Base-by-base conservation (phyloP, 345 rosid genomes). In the Mercurialis annua region DNA sequence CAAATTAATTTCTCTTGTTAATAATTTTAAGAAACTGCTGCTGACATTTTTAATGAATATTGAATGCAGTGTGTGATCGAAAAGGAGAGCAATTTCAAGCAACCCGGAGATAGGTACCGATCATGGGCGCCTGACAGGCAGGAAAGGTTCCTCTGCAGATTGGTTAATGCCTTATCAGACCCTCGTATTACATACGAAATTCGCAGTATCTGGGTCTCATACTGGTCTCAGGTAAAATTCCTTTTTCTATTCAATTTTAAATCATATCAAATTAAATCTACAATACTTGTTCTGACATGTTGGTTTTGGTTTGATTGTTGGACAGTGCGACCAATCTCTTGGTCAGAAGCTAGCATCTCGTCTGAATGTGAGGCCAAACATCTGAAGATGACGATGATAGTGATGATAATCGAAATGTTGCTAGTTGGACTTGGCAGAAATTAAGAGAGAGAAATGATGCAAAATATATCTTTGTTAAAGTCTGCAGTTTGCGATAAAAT, bases 61-160 rank as follows among this genome's bases (percentile, higher is more conserved):
- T 20, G 4, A 14, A 53, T 69, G 77, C 84, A 93, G 97, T 68
- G 84, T 85, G 77, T 94, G 31, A 89, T 87, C 68, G 83, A 53
- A 29, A 91, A 91, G 81, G 96, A 89, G 77, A 84, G 86, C 86
- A 87, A 94, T 83, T 91, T 93, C 87, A 81, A 89, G 77, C 92
- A 93, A 76, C 92, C 99, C 51, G 97, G 99, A 43, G 92, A 94
- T 68, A 81, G 97, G 72, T 94, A 86, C 77, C 71, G 90, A n/a
- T 86, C 99, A 11, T 94, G 87, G 87, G 69, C 80, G 62, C 80
- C 97, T 5, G 92, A 87, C 81, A 91, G 96, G 88, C 97, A 94
- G 86, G 98, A 87, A 53, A 69, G 99, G 43, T 91, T 89, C 40
- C 42, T 91, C 75, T 38, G 71, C 80, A 84, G 96, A 58, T 91